Conservation (phyloP, 2,329 filamentous ascomycete species). For the Kalmusia sp. region DNA sequence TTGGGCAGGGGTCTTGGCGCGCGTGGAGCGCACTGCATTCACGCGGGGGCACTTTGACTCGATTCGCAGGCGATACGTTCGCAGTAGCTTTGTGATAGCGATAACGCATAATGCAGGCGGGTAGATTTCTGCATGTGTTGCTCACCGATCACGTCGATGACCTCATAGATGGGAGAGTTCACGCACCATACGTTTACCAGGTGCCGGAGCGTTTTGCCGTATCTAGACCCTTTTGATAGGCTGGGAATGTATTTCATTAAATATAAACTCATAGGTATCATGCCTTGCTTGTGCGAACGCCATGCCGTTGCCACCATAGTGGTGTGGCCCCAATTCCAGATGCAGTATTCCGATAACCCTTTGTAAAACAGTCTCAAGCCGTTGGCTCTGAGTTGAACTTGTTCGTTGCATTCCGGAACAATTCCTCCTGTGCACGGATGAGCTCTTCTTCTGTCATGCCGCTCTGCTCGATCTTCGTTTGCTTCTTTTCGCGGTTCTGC, state of each 20-base stretch:
- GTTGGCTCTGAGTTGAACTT: constrained; percentile 68
- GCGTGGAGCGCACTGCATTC: not conserved
- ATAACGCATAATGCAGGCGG: constrained; percentile 1
- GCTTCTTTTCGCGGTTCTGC: constrained; percentile 93
- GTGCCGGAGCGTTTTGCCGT: no score
- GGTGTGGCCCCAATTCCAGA: constrained; percentile 27
- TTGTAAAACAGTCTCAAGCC: constrained; percentile 21
- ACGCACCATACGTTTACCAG: no score
- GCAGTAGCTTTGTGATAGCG: constrained; percentile 1
- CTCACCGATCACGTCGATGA: constrained; percentile 5
- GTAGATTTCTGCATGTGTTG: not conserved
- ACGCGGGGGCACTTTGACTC: not conserved
- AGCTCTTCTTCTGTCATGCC: constrained; percentile 91
- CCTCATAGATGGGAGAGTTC: not conserved
- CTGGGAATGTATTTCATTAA: not conserved
- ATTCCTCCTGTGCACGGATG: constrained; percentile 84
- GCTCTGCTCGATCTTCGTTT: constrained; percentile 95
- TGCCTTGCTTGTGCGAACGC: constrained; percentile 7
- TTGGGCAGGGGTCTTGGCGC: constrained; percentile 9
- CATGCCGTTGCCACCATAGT: constrained; percentile 12
- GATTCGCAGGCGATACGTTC: not conserved
- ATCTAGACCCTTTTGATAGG: not conserved
- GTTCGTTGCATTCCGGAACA: constrained; percentile 82
- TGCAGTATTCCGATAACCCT: constrained; percentile 16
- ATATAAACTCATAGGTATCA: constrained; percentile 1